These are phyloP conservation scores for Dendrostoma leiphaemia DNA, from an alignment of 2,329 filamentous ascomycete species.

Conservation along the genomic window DNA sequence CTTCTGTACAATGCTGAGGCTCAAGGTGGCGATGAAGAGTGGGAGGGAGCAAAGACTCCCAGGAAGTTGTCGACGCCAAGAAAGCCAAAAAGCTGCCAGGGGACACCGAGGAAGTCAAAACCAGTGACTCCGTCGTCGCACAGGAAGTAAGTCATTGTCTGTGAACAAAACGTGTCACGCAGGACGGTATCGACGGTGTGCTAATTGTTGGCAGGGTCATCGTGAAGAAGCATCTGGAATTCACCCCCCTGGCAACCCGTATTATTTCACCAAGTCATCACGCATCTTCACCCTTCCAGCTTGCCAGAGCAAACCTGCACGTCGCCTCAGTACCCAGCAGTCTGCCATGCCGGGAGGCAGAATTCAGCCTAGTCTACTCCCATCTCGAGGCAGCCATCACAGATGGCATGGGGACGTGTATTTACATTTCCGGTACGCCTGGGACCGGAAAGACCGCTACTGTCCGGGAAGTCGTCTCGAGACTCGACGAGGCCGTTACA, in stretches of 20 bases:
- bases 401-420: constrained; percentile 90
- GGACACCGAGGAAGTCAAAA: constrained; percentile 56
- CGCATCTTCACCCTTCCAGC: constrained; percentile 83
- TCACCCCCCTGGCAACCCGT: constrained; percentile 90
- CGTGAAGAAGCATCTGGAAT: constrained; percentile 86
- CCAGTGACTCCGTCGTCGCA: constrained; percentile 40
- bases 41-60: constrained; percentile 29
- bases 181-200: no score
- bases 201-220: constrained; percentile 48
- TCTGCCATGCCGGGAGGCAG: constrained; percentile 85
- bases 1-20: constrained; percentile 29
- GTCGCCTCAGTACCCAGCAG: constrained; percentile 89
- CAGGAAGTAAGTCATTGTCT: constrained; percentile 31
- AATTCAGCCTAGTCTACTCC: constrained; percentile 89
- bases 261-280: constrained; percentile 73
- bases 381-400: constrained; percentile 93
- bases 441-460: constrained; percentile 98
- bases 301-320: constrained; percentile 84
- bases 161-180: constrained; percentile 43
- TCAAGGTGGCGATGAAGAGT: constrained; percentile 32
- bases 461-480: constrained; percentile 88
- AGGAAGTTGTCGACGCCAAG: constrained; percentile 29
- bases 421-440: constrained; percentile 98
- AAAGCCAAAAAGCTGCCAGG: constrained; percentile 29
- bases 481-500: constrained; percentile 82